Evolutionary conservation across 257 asterid genomes (phyloP).

Genomic region (Plantago elongata): DNA sequence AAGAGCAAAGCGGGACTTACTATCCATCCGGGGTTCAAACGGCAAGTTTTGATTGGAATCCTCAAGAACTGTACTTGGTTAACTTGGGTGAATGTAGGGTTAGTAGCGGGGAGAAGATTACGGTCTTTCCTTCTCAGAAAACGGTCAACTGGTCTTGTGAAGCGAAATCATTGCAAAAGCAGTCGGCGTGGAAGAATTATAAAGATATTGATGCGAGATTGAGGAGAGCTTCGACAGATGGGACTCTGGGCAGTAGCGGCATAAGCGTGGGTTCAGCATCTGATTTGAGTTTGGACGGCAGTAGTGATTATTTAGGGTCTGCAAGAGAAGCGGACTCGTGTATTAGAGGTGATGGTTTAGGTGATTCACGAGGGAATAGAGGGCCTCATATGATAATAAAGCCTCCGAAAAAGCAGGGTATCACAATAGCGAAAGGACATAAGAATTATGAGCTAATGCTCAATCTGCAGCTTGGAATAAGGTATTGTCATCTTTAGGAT

Average conservation of each 20-base stretch:
- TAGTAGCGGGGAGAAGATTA: conserved; percentile 47
- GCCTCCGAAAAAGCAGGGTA: conserved; percentile 58
- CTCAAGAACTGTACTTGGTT: conserved; percentile 46
- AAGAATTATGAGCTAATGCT: conserved; percentile 87
- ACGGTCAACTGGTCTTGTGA: conserved; percentile 51
- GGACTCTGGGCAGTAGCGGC: conserved; percentile 35
- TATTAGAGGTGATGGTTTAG: conserved; percentile 30
- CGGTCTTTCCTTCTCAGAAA: conserved; percentile 65
- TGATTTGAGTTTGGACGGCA: conserved; percentile 43
- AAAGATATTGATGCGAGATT: conserved; percentile 26
- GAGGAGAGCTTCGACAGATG: conserved; percentile 36
- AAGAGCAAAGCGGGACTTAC: conserved; percentile 73
- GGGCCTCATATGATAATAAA: conserved; percentile 44
- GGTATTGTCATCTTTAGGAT: conserved; percentile 36
- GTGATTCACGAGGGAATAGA: conserved; percentile 25
- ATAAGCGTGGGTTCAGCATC: conserved; percentile 43
- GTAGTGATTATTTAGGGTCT: conserved; percentile 28
- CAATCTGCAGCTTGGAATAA: conserved; percentile 92
- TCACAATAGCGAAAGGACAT: conserved; percentile 71
- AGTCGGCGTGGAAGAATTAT: conserved; percentile 21
- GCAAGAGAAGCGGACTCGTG: conserved; percentile 34
- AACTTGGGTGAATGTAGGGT: conserved; percentile 44
- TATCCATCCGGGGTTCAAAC: conserved; percentile 47
- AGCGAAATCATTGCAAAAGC: conserved; percentile 39
- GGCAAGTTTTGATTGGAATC: conserved; percentile 61